A percentile compares a stretch with the other conserved stretches of the same genome.
These are phyloP conservation scores for Chlorella variabilis DNA, from an alignment of 163 green algal species.

Conservation along the genomic window DNA sequence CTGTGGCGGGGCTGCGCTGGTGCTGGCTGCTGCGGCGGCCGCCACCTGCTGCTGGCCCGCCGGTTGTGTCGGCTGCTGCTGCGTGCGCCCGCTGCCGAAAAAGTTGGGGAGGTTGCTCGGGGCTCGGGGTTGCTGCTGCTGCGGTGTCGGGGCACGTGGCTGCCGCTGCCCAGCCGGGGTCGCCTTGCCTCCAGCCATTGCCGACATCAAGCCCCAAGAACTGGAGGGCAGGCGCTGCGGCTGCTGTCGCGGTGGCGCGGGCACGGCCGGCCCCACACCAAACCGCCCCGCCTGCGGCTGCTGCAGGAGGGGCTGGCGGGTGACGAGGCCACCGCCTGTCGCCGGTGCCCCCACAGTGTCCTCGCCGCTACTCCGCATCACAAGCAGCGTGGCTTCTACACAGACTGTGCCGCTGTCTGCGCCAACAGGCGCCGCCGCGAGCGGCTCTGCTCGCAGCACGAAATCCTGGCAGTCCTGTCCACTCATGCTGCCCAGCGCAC, in stretches of 20 bases:
- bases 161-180: neutral
- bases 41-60: neutral
- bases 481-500: slow-evolving; percentile 60
- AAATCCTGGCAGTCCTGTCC: slow-evolving; percentile 69
- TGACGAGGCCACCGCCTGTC: neutral
- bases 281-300: neutral
- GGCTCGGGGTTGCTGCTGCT: neutral
- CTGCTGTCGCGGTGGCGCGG: slow-evolving; percentile 16
- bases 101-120: neutral
- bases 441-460: slow-evolving; percentile 71
- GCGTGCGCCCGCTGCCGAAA: neutral
- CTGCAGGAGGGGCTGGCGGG: slow-evolving; percentile 12
- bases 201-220: slow-evolving; percentile 72
- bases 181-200: slow-evolving; percentile 65
- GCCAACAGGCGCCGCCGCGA: neutral
- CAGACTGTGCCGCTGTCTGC: slow-evolving; percentile 39
- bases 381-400: slow-evolving; percentile 77
- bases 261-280: neutral
- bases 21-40: neutral
- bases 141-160: neutral
- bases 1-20: too few relatives aligned
- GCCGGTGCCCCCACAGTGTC: neutral
- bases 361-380: slow-evolving; percentile 48
- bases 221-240: slow-evolving; percentile 42
- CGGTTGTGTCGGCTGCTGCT: neutral